phyloP scores from a whole-genome alignment of 108 stramenopile genomes.

The Epithemia pelagica region DNA sequence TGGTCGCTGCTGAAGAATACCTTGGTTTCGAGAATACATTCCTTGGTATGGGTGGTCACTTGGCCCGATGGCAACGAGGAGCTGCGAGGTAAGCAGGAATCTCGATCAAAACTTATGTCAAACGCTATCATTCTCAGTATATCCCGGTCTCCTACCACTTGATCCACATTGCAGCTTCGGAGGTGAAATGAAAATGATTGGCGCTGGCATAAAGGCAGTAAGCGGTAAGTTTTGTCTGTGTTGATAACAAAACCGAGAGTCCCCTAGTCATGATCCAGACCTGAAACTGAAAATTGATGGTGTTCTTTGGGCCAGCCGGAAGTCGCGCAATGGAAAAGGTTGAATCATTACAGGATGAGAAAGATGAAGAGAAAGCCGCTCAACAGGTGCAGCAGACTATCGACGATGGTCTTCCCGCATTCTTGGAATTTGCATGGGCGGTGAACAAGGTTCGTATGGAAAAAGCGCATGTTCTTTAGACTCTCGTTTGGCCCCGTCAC shows the following conservation, averaged over 20 bases:
- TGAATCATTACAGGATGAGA: slow-evolving; percentile 52
- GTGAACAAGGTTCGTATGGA: slow-evolving; percentile 44
- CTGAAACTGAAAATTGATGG: no score
- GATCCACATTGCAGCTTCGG: not conserved
- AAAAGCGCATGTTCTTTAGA: no score
- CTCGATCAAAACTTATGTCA: slow-evolving; percentile 2
- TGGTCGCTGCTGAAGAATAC: slow-evolving; percentile 74
- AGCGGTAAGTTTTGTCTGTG: no score
- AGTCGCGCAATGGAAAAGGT: slow-evolving; percentile 70
- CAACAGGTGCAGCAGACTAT: slow-evolving; percentile 38
- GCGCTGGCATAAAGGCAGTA: slow-evolving; percentile 63
- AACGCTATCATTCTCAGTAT: not conserved
- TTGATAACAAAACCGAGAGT: no score
- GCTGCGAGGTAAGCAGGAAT: slow-evolving; percentile 29
- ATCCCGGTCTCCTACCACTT: no score
- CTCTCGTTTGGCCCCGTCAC: no score
- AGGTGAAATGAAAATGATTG: slow-evolving; percentile 45
- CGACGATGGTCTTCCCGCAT: slow-evolving; percentile 73
- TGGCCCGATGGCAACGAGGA: slow-evolving; percentile 49
- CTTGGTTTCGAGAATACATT: slow-evolving; percentile 58
- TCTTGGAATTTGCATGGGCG: slow-evolving; percentile 81
- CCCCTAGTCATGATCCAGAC: no score
- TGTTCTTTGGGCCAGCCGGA: no score
- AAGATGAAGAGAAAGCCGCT: slow-evolving; percentile 21
- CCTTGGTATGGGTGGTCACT: slow-evolving; percentile 58